Base-by-base conservation (phyloP, 345 rosid genomes). In the Euphorbia lathyris region DNA sequence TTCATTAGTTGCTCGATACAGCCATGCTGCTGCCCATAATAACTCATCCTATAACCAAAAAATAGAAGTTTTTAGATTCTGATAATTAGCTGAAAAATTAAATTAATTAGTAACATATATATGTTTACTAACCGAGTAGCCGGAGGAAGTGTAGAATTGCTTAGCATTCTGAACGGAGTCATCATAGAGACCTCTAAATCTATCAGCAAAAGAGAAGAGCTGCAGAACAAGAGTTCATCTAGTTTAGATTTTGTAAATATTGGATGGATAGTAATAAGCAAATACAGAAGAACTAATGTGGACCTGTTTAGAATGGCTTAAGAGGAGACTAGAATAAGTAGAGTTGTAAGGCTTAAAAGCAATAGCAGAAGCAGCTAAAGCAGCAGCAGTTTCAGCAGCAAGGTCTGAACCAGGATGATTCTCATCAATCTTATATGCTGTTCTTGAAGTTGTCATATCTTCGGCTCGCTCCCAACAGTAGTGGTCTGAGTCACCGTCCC, bases 401-500 rank as follows among this genome's bases (percentile, higher is more conserved):
- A 93, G 79, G 75, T 93, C 96, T 0, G 98, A 90, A 19, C 96
- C 96, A 27, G 94, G 97, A 72, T 86, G 82, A 23, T 83, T 65
- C 20, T 72, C 72, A 69, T 93, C 96, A 27, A 93, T 74, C 81
- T 84, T 90, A 76, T 83, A 90, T 53, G 92, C 92, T 2, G 84
- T 79, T 70, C 97, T 82, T 26, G 92, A 83, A 65, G 97, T 93
- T 58, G 92, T 90, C 98, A 93, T 90, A 80, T 93, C 98, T 71
- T 93, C 97, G 0, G 96, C 79, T 9, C 97, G 69, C 79, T 90
- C 88, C 97, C 98, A 90, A 64, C 97, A 93, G 42, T 83, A 87
- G 70, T 93, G 98, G 58, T 93, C 97, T 0, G 96, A 86, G 40
- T 85, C 79, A 4, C 98, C 97, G 74, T 90, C 96, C 2, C 97